A percentile compares a stretch with the other conserved stretches of the same genome.
Conservation (phyloP, 108 stramenopile species). For the Pseudonitzschia multistriata region DNA sequence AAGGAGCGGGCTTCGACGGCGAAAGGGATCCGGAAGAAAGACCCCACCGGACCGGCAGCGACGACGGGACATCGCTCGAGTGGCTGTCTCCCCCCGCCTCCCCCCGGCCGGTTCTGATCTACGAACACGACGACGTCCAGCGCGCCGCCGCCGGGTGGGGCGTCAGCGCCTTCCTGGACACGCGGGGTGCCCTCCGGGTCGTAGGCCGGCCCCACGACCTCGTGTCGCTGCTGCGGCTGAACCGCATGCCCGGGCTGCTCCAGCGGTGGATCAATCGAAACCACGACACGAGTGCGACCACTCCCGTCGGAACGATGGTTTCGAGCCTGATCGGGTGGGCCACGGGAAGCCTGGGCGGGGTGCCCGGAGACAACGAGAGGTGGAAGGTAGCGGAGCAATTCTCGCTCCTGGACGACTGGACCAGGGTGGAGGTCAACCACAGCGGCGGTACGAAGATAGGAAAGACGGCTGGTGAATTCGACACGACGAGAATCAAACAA, state of each 20-base stretch:
- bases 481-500: constrained; percentile 20
- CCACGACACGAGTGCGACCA: constrained; percentile 19
- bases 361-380: constrained; percentile 12
- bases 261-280: constrained; percentile 28
- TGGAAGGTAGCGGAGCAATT: constrained; percentile 33
- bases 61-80: background rate
- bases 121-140: constrained; percentile 37
- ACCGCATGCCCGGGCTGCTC: constrained; percentile 56
- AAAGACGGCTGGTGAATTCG: too few species aligned
- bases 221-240: constrained; percentile 60
- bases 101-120: constrained; percentile 24
- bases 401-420: constrained; percentile 34
- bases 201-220: constrained; percentile 86
- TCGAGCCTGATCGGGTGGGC: constrained; percentile 35
- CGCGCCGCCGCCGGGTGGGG: constrained; percentile 75
- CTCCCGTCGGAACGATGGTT: constrained; percentile 24
- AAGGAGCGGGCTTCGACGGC: constrained; percentile 6
- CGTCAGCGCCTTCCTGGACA: constrained; percentile 55
- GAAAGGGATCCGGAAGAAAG: background rate
- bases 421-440: constrained; percentile 24
- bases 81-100: background rate
- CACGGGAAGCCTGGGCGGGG: constrained; percentile 15
- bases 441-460: background rate
- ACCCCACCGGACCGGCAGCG: background rate
- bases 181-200: constrained; percentile 41